Conservation (phyloP, 2,329 filamentous ascomycete species). For the Aspergillus floridensis region DNA sequence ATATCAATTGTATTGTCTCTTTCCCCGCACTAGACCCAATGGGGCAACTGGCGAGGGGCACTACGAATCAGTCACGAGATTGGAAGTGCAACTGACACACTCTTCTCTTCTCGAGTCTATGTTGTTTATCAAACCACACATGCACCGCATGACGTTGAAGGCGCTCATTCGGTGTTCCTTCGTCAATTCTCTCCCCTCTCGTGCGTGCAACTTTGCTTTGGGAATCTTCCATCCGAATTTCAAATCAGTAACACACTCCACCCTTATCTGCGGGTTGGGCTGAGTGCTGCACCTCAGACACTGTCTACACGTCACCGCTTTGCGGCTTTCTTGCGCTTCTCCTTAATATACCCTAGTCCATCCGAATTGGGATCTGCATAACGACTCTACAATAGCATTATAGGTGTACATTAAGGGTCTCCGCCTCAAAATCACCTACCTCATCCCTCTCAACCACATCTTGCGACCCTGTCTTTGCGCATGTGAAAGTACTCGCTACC, state of each 20-base stretch:
- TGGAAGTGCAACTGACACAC: neutral
- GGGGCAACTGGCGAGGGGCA: slow-evolving; percentile 16
- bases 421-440: neutral
- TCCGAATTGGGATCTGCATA: neutral
- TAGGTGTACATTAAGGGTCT: neutral
- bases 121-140: slow-evolving; percentile 1
- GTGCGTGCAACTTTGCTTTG: neutral
- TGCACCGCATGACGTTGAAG: slow-evolving; percentile 20
- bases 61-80: slow-evolving; percentile 17
- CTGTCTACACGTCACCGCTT: slow-evolving; percentile 18
- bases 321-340: neutral
- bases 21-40: slow-evolving; percentile 7
- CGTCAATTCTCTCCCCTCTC: neutral
- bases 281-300: neutral
- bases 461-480: neutral
- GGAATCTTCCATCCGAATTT: neutral
- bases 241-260: neutral
- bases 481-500: neutral
- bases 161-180: slow-evolving; percentile 1
- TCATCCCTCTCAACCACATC: neutral
- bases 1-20: too few species aligned
- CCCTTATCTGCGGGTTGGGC: neutral
- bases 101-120: neutral
- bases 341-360: neutral
- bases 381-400: neutral